Evolutionary conservation across 495 filamentous ascomycete species (phyloP).

Genomic region (Polyplosphaeria fusca): DNA sequence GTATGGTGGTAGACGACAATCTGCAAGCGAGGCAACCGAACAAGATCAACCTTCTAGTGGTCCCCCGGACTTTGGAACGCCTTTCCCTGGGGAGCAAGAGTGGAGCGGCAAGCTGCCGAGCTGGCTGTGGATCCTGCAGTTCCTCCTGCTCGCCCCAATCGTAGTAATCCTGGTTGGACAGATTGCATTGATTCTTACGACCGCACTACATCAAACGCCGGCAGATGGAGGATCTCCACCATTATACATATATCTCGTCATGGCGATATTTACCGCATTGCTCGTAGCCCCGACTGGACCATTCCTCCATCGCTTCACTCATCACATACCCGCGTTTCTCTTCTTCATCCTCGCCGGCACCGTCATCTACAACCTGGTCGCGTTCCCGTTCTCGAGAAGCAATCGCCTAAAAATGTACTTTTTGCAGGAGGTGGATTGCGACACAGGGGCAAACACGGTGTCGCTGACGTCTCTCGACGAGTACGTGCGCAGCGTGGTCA

Average conservation of each 20-base stretch:
- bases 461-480: constrained; percentile 68
- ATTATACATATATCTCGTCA: constrained; percentile 60
- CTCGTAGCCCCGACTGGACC: constrained; percentile 76
- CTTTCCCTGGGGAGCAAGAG: constrained; percentile 75
- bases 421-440: constrained; percentile 74
- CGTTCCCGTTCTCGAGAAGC: constrained; percentile 80
- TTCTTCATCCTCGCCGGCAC: constrained; percentile 72
- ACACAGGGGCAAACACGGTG: constrained; percentile 64
- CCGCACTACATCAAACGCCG: constrained; percentile 73
- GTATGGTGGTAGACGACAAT: constrained; percentile 48
- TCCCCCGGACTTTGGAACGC: constrained; percentile 43
- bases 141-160: constrained; percentile 75
- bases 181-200: constrained; percentile 67
- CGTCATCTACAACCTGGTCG: constrained; percentile 78
- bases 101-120: constrained; percentile 78
- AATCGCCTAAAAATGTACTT: constrained; percentile 86
- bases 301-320: constrained; percentile 81
- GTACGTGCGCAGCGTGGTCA: constrained; percentile 66
- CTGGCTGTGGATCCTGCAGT: constrained; percentile 84
- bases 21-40: constrained; percentile 29
- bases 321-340: constrained; percentile 75
- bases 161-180: constrained; percentile 71
- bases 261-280: constrained; percentile 64
- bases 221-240: constrained; percentile 49
- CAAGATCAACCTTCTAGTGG: constrained; percentile 31